Evolutionary conservation across 768 basidiomycete species (phyloP).

Genomic region (Auricularia sp.): DNA sequence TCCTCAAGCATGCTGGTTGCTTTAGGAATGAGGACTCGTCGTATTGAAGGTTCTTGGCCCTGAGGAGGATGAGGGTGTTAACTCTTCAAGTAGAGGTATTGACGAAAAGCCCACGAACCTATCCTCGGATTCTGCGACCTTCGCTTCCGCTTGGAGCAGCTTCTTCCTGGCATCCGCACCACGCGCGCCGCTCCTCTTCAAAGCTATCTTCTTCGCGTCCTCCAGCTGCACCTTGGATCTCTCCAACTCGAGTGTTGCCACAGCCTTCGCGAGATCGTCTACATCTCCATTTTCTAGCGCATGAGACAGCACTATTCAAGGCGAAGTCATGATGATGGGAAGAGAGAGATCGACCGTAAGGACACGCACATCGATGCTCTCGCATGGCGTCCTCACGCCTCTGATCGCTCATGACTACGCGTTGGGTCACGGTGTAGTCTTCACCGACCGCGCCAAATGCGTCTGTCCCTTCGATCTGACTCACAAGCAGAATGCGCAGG

Average conservation of each 20-base stretch:
- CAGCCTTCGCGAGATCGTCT: conserved; percentile 9
- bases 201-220: conserved; percentile 35
- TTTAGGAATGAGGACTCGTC: conserved; percentile 10
- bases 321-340: too few relatives aligned
- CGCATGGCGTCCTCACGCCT: conserved; percentile 23
- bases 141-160: conserved; percentile 35
- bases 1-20: conserved; percentile 13
- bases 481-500: conserved; percentile 34
- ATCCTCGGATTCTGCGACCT: conserved; percentile 24
- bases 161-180: conserved; percentile 48
- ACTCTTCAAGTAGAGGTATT: too few relatives aligned
- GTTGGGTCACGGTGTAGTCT: conserved; percentile 25
- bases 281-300: conserved; percentile 14
- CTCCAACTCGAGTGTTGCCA: conserved; percentile 9
- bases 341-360: background rate
- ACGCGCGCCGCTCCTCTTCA: conserved; percentile 42
- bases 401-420: conserved; percentile 35
- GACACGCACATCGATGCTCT: conserved; percentile 14
- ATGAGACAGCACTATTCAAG: conserved; percentile 11
- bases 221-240: conserved; percentile 12
- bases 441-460: conserved; percentile 8
- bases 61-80: too few relatives aligned
- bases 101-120: conserved; percentile 14
- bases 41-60: background rate
- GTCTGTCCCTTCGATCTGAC: conserved; percentile 26